These are phyloP conservation scores for Mycena galopus DNA, from an alignment of 768 basidiomycete species.

Conservation along the genomic window DNA sequence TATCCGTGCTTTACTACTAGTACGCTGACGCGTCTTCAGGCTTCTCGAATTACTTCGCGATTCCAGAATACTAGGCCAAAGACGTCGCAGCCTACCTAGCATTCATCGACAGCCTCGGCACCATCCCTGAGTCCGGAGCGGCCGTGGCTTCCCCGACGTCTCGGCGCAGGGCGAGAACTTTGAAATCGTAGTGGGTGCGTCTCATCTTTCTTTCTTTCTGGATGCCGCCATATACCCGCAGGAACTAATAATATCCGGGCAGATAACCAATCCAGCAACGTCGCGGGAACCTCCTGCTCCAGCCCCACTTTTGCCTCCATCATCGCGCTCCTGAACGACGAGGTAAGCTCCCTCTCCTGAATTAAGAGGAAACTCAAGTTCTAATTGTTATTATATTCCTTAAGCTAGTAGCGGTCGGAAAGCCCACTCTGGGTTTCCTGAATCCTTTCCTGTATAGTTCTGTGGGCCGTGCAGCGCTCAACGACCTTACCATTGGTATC, in stretches of 20 bases:
- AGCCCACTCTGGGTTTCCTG: slow-evolving; percentile 49
- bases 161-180: too few species aligned
- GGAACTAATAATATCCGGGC: background rate
- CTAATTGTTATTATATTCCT: slow-evolving; percentile 14
- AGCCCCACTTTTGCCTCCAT: slow-evolving; percentile 56
- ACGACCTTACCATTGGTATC: slow-evolving; percentile 52
- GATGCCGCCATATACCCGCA: background rate
- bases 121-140: slow-evolving; percentile 11
- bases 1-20: background rate
- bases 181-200: background rate
- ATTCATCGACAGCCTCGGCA: slow-evolving; percentile 17
- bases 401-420: slow-evolving; percentile 47
- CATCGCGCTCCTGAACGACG: too few species aligned
- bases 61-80: slow-evolving; percentile 29
- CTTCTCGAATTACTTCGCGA: slow-evolving; percentile 55
- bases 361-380: slow-evolving; percentile 4
- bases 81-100: slow-evolving; percentile 33
- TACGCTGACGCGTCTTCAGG: slow-evolving; percentile 45
- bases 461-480: too few species aligned
- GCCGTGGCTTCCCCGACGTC: slow-evolving; percentile 54
- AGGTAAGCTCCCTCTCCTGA: too few species aligned
- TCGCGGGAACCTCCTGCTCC: slow-evolving; percentile 59
- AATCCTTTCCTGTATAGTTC: too few species aligned
- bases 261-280: background rate
- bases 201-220: background rate